A percentile compares a stretch with the other conserved stretches of the same genome.
These are phyloP conservation scores for Aspergillus ibericus DNA, from an alignment of 2,329 filamentous ascomycete genomes.

Conservation along the genomic window DNA sequence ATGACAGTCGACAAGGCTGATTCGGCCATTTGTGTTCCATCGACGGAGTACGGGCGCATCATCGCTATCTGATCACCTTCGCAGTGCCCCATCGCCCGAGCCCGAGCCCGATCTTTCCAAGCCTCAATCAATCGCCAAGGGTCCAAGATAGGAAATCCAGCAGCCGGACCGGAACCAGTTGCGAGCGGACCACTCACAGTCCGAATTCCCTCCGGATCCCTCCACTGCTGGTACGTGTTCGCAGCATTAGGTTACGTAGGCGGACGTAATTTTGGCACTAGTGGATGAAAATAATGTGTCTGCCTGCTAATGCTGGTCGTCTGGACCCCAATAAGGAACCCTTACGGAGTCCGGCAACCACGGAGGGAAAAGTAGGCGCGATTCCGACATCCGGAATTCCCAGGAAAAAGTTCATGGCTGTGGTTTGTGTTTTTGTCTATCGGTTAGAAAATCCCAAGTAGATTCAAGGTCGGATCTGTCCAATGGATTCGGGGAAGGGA, in stretches of 20 bases:
- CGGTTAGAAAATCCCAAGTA: neutral
- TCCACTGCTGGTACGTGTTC: constrained; percentile 6
- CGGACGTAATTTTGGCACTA: constrained; percentile 3
- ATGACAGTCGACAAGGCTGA: constrained; percentile 3
- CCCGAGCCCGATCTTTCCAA: neutral
- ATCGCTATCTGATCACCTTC: neutral
- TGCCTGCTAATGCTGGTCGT: constrained; percentile 7
- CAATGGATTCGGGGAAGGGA: neutral
- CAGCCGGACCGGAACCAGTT: neutral
- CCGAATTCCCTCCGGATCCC: neutral
- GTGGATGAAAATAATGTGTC: constrained; percentile 7
- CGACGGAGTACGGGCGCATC: neutral
- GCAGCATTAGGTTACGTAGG: constrained; percentile 1
- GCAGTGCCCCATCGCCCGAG: neutral
- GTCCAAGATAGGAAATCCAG: neutral
- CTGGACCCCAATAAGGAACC: neutral
- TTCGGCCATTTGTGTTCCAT: neutral
- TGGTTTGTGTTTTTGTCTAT: neutral
- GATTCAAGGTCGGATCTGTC: neutral
- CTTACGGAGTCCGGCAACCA: neutral
- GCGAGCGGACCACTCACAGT: neutral
- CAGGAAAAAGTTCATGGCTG: neutral
- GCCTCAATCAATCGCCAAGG: neutral
- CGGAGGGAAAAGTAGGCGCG: neutral
- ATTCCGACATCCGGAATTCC: neutral